Evolutionary conservation across 2,329 filamentous ascomycete species (phyloP).

Genomic region (Fusarium albosuccineum): DNA sequence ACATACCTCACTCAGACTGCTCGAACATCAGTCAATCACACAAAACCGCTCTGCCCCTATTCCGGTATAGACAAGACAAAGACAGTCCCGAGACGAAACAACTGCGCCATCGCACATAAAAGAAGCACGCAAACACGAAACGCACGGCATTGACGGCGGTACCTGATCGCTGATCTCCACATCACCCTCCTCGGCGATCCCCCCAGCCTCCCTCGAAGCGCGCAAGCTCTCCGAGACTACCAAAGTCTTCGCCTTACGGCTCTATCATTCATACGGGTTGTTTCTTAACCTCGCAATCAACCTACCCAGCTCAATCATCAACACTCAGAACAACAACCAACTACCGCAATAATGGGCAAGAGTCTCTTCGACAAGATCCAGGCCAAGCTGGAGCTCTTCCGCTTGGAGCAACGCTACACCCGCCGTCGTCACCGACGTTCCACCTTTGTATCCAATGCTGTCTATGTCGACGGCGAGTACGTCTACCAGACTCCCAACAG

Average conservation of each 20-base stretch:
- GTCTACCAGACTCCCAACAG: conserved; percentile 77
- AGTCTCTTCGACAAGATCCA: conserved; percentile 71
- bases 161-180: conserved; percentile 38
- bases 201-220: conserved; percentile 32
- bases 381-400: conserved; percentile 87
- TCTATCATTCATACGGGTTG: conserved; percentile 13
- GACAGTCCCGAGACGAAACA: conserved; percentile 34
- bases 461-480: conserved; percentile 97
- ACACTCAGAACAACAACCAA: not conserved
- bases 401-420: conserved; percentile 95
- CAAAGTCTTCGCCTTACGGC: conserved; percentile 17
- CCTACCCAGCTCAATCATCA: conserved; percentile 2
- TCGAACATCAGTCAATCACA: conserved; percentile 1
- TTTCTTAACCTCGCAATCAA: conserved; percentile 1
- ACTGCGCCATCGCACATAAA: conserved; percentile 12
- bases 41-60: conserved; percentile 31
- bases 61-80: conserved; percentile 31
- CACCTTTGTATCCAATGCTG: conserved; percentile 88
- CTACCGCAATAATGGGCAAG: conserved; percentile 58
- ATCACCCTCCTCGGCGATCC: conserved; percentile 24
- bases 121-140: conserved; percentile 17
- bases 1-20: conserved; percentile 2
- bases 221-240: conserved; percentile 26
- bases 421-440: conserved; percentile 87
- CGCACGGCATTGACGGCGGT: conserved; percentile 42